Base-by-base conservation (phyloP, 768 basidiomycete genomes). In the Naganishia vaughanmartiniae region DNA sequence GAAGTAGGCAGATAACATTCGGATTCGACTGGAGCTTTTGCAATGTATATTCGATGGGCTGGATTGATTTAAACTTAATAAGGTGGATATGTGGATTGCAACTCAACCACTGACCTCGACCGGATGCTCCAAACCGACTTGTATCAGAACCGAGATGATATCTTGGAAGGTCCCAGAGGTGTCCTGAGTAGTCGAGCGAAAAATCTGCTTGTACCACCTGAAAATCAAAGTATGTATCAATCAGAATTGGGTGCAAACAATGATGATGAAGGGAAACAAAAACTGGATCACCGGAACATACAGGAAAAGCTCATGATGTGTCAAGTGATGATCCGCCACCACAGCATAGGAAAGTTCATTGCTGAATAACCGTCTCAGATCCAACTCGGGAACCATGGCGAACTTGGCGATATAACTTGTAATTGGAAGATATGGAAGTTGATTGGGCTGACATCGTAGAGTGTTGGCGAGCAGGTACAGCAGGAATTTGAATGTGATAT, bases 131-230 rank as follows among this genome's bases (percentile, higher is more conserved):
- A 63, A 15, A 1, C 24, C 60, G 28, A 63, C 26, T 36, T 63
- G 60, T 3, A 63, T 46, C 12, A 63, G 0, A 30, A 15, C 42
- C 2, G n/a, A 42, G 26, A 63, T 45, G 7, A 46, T 7, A 4
- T 24, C n/a, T 28, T 63, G 60, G 26, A 63, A 63, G 24, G 19
- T 45, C 14, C 60, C 60, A n/a, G 60, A 42, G 21, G 24, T 26
- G 2, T 14, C 24, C 39, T 24, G 24, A 17, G 42, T 12, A 14
- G n/a, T 45, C n/a, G n/a, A n/a, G 15, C 60, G 60, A 26, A 63
- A 63, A 19, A 63, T 45, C 6, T 63, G 60, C 17, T 45, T 63
- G 60, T 45, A 63, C 60, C 60, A 63, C n/a, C 60, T 63, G 10
- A 10, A 17, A 46, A 4, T 55, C 17, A 30, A 6, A 15, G 30